Base-by-base conservation (phyloP, 148 eudicot species). In the Amaranthus cruentus region DNA sequence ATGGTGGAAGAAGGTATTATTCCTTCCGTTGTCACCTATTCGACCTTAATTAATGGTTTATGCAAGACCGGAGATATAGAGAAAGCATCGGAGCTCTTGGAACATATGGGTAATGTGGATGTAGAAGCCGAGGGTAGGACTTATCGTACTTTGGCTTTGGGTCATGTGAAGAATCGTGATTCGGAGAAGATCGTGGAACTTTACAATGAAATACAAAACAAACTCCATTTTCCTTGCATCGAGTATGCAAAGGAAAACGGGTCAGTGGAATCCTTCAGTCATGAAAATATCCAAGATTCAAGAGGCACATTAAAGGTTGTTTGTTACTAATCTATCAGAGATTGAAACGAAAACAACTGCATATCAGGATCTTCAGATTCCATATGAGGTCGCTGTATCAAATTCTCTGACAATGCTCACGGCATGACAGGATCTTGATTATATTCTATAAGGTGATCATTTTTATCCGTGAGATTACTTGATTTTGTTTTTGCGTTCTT, bases 1-100 rank as follows among this genome's bases (percentile, higher is more conserved):
- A 90, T 90, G 91, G 79, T 65, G 72, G 80, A 81, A 63, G 88
- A 84, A 78, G 91, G 88, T 10, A 77, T 89, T 72, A 55, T 68
- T 55, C 91, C 91, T 74, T 81, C 88, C 14, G 79, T 53, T 57
- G 75, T 74, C 18, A 86, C 82, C 14, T 84, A 77, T 76, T 86
- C 87, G 69, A 69, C 79, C 75, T 74, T 90, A 74, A 62, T 86
- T 28, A 63, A 61, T 76, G 69, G 87, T 63, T 72, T 83, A 18
- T 80, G 48, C 66, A 80, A 84, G 82, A 80, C 84, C 63, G 82
- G 85, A 42, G 84, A 85, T 75, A 69, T 38, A 38, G 71, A 70
- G 60, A 80, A 73, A 73, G 79, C 87, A 50, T 42, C 73, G 56
- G 85, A 80, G 75, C 66, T 87, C 59, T 77, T 87, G 77, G 83